A percentile compares a stretch with the other conserved stretches of the same genome.
phyloP scores from a whole-genome alignment of 495 filamentous ascomycete species.

The Staphylotrichum longicolle region DNA sequence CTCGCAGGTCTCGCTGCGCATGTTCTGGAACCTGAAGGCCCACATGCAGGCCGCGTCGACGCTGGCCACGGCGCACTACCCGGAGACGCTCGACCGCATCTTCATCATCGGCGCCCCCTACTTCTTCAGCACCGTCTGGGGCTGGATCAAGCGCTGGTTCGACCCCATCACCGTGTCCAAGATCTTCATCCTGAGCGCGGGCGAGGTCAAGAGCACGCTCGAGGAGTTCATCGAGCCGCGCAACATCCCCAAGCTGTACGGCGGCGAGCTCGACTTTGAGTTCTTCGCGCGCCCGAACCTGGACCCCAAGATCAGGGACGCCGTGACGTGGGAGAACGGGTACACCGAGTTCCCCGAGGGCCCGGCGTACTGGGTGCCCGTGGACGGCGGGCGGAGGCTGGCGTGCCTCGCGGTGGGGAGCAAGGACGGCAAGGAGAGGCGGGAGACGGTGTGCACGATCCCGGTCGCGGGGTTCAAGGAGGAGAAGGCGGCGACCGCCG shows the following conservation, averaged over 20 bases:
- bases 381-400: conserved; percentile 41
- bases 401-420: conserved; percentile 49
- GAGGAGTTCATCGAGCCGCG: conserved; percentile 73
- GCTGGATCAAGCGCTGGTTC: conserved; percentile 95
- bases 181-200: conserved; percentile 76
- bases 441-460: conserved; percentile 45
- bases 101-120: conserved; percentile 86
- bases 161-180: conserved; percentile 90
- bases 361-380: conserved; percentile 48
- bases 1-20: conserved; percentile 75
- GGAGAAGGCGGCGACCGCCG: neutral
- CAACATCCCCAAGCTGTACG: conserved; percentile 81
- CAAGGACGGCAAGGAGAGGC: conserved; percentile 35
- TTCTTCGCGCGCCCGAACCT: conserved; percentile 70
- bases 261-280: conserved; percentile 76
- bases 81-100: conserved; percentile 83
- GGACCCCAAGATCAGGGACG: conserved; percentile 57
- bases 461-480: conserved; percentile 34
- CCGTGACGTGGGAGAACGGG: conserved; percentile 50
- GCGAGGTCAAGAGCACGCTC: conserved; percentile 70
- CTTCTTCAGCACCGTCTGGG: conserved; percentile 93
- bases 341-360: conserved; percentile 47
- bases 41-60: conserved; percentile 89
- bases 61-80: conserved; percentile 88
- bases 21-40: conserved; percentile 87